A percentile compares a stretch with the other conserved stretches of the same genome.
Conservation (phyloP, 2,329 filamentous ascomycete species). For the Fusarium sp. region DNA sequence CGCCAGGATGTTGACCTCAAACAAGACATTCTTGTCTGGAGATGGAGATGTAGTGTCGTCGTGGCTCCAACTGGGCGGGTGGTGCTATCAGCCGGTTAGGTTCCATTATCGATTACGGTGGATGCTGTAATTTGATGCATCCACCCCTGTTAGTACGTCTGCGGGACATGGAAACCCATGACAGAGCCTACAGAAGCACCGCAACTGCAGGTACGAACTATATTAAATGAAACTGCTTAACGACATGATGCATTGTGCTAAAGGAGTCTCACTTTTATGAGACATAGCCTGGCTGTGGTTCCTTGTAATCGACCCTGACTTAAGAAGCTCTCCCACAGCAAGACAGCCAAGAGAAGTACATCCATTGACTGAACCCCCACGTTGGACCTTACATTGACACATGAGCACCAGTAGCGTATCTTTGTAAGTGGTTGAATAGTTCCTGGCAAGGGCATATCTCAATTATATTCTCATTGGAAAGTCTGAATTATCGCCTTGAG, state of each 20-base stretch:
- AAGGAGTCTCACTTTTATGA: not conserved
- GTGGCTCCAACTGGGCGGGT: constrained; percentile 29
- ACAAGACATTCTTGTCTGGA: constrained; percentile 47
- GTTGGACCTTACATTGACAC: not conserved
- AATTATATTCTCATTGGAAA: not conserved
- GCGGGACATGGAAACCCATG: constrained; percentile 31
- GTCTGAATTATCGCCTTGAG: not conserved
- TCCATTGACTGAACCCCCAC: not conserved
- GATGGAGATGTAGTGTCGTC: constrained; percentile 33
- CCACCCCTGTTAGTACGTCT: constrained; percentile 31
- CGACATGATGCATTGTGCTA: not conserved
- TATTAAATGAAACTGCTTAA: not conserved
- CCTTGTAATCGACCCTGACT: not conserved
- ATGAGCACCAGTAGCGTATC: not conserved
- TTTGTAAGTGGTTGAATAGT: not conserved
- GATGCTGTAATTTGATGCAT: constrained; percentile 37
- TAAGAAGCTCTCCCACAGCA: not conserved
- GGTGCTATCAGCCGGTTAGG: constrained; percentile 34
- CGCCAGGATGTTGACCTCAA: constrained; percentile 46
- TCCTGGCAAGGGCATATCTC: not conserved
- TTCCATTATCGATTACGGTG: constrained; percentile 37
- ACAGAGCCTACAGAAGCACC: constrained; percentile 11
- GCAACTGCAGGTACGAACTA: constrained; percentile 18
- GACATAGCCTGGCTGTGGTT: not conserved
- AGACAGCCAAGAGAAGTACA: not conserved